A percentile compares a stretch with the other conserved stretches of the same genome.
Evolutionary conservation across 805 yeast genomes (phyloP).

Genomic region (Metschnikowia amazonensis): DNA sequence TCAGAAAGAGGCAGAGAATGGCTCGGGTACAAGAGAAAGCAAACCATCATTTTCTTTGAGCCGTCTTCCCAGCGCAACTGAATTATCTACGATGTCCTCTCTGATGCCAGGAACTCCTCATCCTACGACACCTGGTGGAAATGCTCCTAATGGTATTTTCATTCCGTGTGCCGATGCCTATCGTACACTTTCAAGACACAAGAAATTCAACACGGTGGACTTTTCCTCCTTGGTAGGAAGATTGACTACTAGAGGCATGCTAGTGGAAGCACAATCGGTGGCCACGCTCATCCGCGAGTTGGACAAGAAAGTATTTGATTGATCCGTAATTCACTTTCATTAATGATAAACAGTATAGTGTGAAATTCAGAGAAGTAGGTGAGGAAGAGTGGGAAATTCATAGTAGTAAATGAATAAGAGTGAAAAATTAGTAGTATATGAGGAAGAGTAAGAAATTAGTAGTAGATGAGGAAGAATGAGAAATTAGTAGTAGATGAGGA

Average conservation of each 20-base stretch:
- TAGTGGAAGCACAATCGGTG: conserved; percentile 87
- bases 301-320: conserved; percentile 61
- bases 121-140: conserved; percentile 18
- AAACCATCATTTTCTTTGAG: neutral
- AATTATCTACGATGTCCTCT: neutral
- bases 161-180: conserved; percentile 91
- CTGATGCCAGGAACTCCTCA: conserved; percentile 19
- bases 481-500: too few species aligned
- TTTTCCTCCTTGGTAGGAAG: conserved; percentile 70
- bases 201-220: conserved; percentile 68
- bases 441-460: too few species aligned
- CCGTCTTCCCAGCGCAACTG: conserved; percentile 2
- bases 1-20: neutral
- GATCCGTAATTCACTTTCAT: conserved; percentile 7
- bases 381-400: too few species aligned
- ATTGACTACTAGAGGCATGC: conserved; percentile 78
- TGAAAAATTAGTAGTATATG: too few species aligned
- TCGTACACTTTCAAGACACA: conserved; percentile 78
- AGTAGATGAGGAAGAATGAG: too few species aligned
- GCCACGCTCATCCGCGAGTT: conserved; percentile 80
- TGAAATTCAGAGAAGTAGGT: neutral
- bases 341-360: neutral
- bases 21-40: conserved; percentile 5
- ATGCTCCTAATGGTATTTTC: conserved; percentile 42
- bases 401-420: too few species aligned